Conservation (phyloP, 805 yeast genomes). For the Maudiozyma bulderi region DNA sequence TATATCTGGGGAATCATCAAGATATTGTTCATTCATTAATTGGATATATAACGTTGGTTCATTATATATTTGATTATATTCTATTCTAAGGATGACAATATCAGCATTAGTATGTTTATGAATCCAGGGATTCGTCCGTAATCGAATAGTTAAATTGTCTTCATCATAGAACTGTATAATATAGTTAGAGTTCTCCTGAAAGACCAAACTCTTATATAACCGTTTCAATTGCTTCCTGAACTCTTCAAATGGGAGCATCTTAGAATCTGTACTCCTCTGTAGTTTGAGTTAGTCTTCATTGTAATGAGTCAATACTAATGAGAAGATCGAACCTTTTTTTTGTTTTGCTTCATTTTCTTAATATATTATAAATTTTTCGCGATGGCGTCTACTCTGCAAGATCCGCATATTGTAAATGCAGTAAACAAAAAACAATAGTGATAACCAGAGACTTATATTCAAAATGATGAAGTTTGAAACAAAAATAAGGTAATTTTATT, state of each 20-base stretch:
- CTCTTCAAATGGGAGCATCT: background rate
- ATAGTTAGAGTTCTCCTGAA: background rate
- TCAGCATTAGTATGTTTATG: conserved; percentile 2
- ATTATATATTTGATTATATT: conserved; percentile 13
- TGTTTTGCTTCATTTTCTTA: no score
- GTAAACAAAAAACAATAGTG: background rate
- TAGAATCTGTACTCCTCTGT: background rate
- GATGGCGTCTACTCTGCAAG: background rate
- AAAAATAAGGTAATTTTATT: no score
- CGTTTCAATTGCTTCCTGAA: background rate
- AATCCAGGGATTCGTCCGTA: background rate
- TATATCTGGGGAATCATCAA: background rate
- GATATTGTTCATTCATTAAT: conserved; percentile 8
- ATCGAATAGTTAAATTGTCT: background rate
- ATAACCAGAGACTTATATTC: background rate
- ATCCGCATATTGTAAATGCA: background rate
- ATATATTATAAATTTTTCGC: background rate
- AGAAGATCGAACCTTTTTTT: no score
- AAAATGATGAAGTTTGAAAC: no score
- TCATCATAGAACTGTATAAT: background rate
- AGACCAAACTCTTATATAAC: background rate
- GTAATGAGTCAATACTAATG: no score
- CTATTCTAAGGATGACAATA: conserved; percentile 6
- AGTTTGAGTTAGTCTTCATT: no score
- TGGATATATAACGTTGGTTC: conserved; percentile 18